These are phyloP conservation scores for Penicillium sp. DNA, from an alignment of 2,329 filamentous ascomycete genomes.

Conservation along the genomic window DNA sequence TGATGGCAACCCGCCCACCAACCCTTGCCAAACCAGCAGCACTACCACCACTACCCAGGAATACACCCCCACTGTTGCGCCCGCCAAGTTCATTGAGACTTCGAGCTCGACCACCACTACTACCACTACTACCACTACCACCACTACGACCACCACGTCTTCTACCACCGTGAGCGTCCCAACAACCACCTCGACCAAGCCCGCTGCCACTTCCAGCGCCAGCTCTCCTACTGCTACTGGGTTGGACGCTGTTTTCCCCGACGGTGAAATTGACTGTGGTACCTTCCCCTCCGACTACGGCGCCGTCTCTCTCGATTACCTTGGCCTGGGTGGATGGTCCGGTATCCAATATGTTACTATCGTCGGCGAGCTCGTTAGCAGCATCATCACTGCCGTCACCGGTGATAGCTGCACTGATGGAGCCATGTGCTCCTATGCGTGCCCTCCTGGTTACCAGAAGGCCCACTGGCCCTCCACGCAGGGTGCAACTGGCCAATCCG, in stretches of 20 bases:
- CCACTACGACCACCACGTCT: slow-evolving; percentile 31
- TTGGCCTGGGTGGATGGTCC: slow-evolving; percentile 75
- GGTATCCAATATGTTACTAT: slow-evolving; percentile 72
- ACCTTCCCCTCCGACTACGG: slow-evolving; percentile 82
- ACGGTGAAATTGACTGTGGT: slow-evolving; percentile 72
- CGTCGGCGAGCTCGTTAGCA: slow-evolving; percentile 61
- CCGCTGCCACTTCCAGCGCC: slow-evolving; percentile 31
- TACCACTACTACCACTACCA: slow-evolving; percentile 30
- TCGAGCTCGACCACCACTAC: slow-evolving; percentile 36
- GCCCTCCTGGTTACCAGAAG: slow-evolving; percentile 90
- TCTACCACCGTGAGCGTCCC: slow-evolving; percentile 28
- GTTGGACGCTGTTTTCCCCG: slow-evolving; percentile 72
- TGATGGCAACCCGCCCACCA: slow-evolving; percentile 64
- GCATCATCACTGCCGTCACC: slow-evolving; percentile 67
- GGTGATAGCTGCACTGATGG: slow-evolving; percentile 66
- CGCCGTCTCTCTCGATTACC: slow-evolving; percentile 71
- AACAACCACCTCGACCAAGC: slow-evolving; percentile 31
- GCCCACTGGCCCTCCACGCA: slow-evolving; percentile 83
- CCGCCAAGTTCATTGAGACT: slow-evolving; percentile 58
- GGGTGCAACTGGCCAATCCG: slow-evolving; percentile 78
- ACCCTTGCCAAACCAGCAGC: slow-evolving; percentile 50
- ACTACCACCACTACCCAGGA: slow-evolving; percentile 31
- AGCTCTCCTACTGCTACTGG: slow-evolving; percentile 53
- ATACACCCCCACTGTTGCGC: slow-evolving; percentile 42
- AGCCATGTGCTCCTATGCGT: slow-evolving; percentile 88